These are phyloP conservation scores for Nannochloris sp. DNA, from an alignment of 139 green algal genomes.

Conservation along the genomic window DNA sequence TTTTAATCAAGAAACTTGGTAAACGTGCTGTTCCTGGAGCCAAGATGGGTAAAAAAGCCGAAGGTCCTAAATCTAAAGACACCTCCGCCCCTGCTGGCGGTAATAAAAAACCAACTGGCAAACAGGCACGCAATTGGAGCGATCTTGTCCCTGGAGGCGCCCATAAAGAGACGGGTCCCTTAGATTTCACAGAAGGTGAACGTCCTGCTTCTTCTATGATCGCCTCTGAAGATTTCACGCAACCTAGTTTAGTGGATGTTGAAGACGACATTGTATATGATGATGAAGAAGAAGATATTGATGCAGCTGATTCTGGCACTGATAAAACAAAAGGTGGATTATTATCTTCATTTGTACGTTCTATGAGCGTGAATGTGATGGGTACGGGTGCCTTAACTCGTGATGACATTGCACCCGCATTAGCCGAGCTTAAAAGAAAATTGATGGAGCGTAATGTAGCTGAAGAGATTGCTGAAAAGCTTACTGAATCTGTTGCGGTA, in stretches of 20 bases:
- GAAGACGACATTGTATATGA: conserved; percentile 26
- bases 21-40: neutral
- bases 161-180: neutral
- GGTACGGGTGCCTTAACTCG: conserved; percentile 67
- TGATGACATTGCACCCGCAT: conserved; percentile 74
- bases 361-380: conserved; percentile 60
- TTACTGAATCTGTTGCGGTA: conserved; percentile 62
- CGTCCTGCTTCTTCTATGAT: neutral
- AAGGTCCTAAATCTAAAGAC: neutral
- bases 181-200: conserved; percentile 40
- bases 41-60: conserved; percentile 14
- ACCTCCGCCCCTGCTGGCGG: too few relatives aligned
- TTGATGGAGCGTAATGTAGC: conserved; percentile 98
- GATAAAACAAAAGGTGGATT: conserved; percentile 37
- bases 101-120: conserved; percentile 11
- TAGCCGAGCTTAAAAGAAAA: conserved; percentile 83
- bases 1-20: conserved; percentile 7
- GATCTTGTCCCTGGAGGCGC: neutral
- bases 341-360: conserved; percentile 66
- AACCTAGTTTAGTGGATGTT: conserved; percentile 38
- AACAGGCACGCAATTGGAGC: conserved; percentile 21
- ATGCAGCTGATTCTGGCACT: neutral
- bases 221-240: conserved; percentile 8
- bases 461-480: conserved; percentile 86
- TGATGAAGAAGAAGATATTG: conserved; percentile 22